Evolutionary conservation across 352 stramenopile species (phyloP).

Genomic region (Globisporangium lucens): DNA sequence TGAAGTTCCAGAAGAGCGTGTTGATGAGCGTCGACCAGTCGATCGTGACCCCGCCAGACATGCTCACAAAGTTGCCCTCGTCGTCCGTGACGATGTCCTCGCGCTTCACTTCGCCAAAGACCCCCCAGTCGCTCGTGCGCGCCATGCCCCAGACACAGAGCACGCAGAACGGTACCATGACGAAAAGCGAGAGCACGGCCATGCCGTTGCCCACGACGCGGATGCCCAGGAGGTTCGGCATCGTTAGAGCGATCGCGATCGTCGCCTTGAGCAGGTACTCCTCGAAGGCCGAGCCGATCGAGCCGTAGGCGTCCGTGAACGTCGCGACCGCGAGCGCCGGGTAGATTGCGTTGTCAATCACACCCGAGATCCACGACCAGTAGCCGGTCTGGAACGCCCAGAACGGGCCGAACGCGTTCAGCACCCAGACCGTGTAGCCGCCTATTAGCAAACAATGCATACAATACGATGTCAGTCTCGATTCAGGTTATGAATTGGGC

Average conservation of each 20-base stretch:
- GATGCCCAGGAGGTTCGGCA: slow-evolving; percentile 57
- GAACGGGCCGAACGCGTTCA: slow-evolving; percentile 88
- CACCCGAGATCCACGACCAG: slow-evolving; percentile 85
- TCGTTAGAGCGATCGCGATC: slow-evolving; percentile 34
- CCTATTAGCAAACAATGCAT: slow-evolving; percentile 11
- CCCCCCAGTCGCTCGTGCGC: slow-evolving; percentile 29
- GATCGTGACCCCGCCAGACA: slow-evolving; percentile 31
- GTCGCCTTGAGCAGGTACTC: slow-evolving; percentile 46
- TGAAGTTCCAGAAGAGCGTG: slow-evolving; percentile 96
- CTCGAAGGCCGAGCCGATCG: slow-evolving; percentile 22
- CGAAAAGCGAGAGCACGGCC: slow-evolving; percentile 74
- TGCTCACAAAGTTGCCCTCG: slow-evolving; percentile 35
- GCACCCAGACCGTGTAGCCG: slow-evolving; percentile 89
- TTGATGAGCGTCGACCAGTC: slow-evolving; percentile 89
- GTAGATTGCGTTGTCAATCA: slow-evolving; percentile 93
- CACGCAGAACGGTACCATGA: slow-evolving; percentile 91
- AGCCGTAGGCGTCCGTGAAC: slow-evolving; percentile 38
- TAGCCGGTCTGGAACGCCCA: slow-evolving; percentile 83
- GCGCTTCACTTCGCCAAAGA: slow-evolving; percentile 33
- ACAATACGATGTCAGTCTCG: neutral
- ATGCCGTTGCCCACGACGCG: slow-evolving; percentile 82
- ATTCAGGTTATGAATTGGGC: neutral
- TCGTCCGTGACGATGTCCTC: slow-evolving; percentile 31
- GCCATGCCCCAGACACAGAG: slow-evolving; percentile 34
- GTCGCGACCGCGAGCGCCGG: slow-evolving; percentile 62